A percentile compares a stretch with the other conserved stretches of the same genome.
Conservation (phyloP, 2,329 filamentous ascomycete species). For the Alternaria hordeiaustralica region DNA sequence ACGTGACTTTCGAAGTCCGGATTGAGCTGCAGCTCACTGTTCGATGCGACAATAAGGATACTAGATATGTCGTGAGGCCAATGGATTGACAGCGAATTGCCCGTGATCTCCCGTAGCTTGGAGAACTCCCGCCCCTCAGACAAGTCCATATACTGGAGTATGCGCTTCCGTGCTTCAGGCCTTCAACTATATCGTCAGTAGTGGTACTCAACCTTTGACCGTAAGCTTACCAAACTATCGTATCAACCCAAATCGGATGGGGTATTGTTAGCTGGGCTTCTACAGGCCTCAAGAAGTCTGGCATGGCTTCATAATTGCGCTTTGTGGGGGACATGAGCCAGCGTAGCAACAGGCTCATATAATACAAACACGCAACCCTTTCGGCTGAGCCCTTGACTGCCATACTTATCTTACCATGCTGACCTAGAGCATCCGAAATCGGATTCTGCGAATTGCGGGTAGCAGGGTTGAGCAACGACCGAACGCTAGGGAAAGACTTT, state of each 20-base stretch:
- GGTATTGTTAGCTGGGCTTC: neutral
- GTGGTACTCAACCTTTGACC: neutral
- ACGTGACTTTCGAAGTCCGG: neutral
- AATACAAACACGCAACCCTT: conserved; percentile 13
- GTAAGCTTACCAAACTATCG: neutral
- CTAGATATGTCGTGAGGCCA: conserved; percentile 7
- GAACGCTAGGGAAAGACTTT: conserved; percentile 8
- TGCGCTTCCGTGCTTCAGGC: neutral
- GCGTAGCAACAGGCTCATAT: conserved; percentile 5
- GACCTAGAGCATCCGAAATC: conserved; percentile 17
- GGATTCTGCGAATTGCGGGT: neutral
- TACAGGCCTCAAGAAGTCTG: neutral
- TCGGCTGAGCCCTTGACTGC: neutral
- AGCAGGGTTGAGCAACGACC: conserved; percentile 10
- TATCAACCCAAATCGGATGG: neutral
- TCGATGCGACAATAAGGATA: neutral
- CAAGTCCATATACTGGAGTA: neutral
- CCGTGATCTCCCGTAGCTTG: conserved; percentile 1
- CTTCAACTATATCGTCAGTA: neutral
- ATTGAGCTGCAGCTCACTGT: neutral
- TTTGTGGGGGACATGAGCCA: conserved; percentile 17
- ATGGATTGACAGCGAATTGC: conserved; percentile 6
- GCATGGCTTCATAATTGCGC: conserved; percentile 9
- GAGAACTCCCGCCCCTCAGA: conserved; percentile 11
- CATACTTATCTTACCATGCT: conserved; percentile 14